Evolutionary conservation across 768 basidiomycete genomes (phyloP), one percentile per base, ranked within the genome.

Genomic region (Austroboletus eburneus): DNA sequence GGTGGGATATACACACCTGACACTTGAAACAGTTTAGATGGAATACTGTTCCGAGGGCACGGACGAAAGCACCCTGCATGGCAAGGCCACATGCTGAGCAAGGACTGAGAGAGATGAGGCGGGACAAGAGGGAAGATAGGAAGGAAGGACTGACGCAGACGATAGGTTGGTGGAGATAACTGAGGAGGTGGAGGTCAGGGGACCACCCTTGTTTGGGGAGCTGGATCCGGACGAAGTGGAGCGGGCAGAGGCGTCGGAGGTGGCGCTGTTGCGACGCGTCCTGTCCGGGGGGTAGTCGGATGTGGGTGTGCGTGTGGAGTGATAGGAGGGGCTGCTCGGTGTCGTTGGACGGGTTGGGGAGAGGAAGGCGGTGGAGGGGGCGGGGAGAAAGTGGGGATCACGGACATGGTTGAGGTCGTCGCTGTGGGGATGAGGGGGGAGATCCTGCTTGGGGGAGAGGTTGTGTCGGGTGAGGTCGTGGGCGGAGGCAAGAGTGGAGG

Each of bases 21-120:
- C 96, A 99, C 61, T 90, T 89, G 79, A 99, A 99, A 72, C 96
- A 99, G 57, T 90, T 88, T n/a, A 98, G 69, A 68, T 99, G 96
- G 63, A 85, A 98, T 20, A 97, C 91, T 0, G 89, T 87, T 48
- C 89, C 86, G 42, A 99, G 73, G 1, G 96, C 96, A 48, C 96
- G 80, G 29, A 99, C 96, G 68, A 97, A 98, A 39, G 94, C 92
- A 12, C 96, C 95, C 50, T 92, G 86, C 81, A 97, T 88, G 32
- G 81, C 69, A 61, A 84, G 83, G 33, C 81, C 83, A 59, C 88
- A 90, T 12, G 88, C 79, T 21, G 83, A 80, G 60, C 88, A 91
- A 67, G 78, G 74, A 56, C 87, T 88, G 25, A 5, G 9, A 44
- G 37, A 33, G 12, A 32, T 32, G 13, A 18, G 8, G 10, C 16